Evolutionary conservation across 306 rosid genomes (phyloP).

Genomic region (Sesbania bispinosa): DNA sequence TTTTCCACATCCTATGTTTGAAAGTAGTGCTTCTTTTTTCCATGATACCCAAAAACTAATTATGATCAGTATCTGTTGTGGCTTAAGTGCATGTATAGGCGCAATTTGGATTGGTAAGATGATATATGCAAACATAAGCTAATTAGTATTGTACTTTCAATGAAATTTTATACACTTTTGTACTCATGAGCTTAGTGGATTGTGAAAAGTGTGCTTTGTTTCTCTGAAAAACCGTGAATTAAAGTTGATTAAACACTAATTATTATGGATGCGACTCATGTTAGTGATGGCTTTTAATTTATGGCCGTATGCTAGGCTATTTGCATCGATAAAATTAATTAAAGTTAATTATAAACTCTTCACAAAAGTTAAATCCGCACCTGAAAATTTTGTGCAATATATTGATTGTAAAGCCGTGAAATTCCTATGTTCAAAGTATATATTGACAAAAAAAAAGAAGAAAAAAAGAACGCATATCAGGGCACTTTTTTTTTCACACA

Average conservation of each 20-base stretch:
- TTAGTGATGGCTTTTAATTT: slow-evolving; percentile 22
- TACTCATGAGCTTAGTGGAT: background rate
- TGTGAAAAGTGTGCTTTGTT: slow-evolving; percentile 1
- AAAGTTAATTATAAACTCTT: too few species aligned
- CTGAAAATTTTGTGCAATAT: too few species aligned
- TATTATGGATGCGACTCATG: background rate
- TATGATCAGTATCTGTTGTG: background rate
- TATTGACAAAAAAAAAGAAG: too few species aligned
- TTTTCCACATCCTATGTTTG: slow-evolving; percentile 28
- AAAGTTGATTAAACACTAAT: slow-evolving; percentile 21
- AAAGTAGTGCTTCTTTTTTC: slow-evolving; percentile 28
- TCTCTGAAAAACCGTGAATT: slow-evolving; percentile 2
- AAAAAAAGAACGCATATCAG: too few species aligned
- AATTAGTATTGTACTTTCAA: background rate
- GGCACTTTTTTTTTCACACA: too few species aligned
- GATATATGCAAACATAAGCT: background rate
- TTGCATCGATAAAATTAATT: too few species aligned
- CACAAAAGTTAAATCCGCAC: too few species aligned
- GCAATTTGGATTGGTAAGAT: slow-evolving; percentile 22
- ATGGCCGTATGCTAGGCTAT: slow-evolving; percentile 17
- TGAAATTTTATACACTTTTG: background rate
- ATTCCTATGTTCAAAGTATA: too few species aligned
- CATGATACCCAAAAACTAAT: background rate
- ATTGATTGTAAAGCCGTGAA: too few species aligned
- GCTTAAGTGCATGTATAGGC: background rate